Evolutionary conservation across 2,329 filamentous ascomycete species (phyloP).

Genomic region (Fusarium haematococcum): DNA sequence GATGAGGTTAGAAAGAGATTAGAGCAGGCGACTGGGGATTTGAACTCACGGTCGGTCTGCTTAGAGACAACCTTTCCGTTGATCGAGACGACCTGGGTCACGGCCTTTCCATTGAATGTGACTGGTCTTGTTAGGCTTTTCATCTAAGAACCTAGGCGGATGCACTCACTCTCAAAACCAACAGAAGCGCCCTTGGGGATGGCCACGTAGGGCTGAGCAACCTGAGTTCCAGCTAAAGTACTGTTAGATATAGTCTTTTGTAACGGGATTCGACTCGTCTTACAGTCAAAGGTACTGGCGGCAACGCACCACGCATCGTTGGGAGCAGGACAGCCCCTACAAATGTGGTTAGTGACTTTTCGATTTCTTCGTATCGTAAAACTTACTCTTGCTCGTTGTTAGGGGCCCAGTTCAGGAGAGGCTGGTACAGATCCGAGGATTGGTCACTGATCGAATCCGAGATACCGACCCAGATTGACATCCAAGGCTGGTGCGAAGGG

Average conservation of each 20-base stretch:
- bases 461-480: constrained; percentile 19
- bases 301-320: constrained; percentile 2
- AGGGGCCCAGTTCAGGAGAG: constrained; percentile 18
- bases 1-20: neutral
- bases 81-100: neutral
- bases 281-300: constrained; percentile 6
- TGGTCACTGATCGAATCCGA: constrained; percentile 11
- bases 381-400: constrained; percentile 9
- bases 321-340: neutral
- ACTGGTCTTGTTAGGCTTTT: neutral
- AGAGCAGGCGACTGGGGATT: neutral
- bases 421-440: constrained; percentile 12
- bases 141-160: fast-evolving
- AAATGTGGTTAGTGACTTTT: neutral
- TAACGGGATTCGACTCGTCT: neutral
- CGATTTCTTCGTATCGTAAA: fast-evolving
- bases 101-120: neutral
- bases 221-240: neutral
- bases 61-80: neutral
- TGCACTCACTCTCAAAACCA: neutral
- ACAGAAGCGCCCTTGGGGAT: neutral
- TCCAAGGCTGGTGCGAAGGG: constrained; percentile 15
- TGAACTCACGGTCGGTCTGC: neutral
- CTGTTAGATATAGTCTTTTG: neutral
- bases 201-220: neutral